A percentile compares a stretch with the other conserved stretches of the same genome.
These are phyloP conservation scores for Nymphaea thermarum DNA, from an alignment of 164 flowering plant species.

Conservation along the genomic window DNA sequence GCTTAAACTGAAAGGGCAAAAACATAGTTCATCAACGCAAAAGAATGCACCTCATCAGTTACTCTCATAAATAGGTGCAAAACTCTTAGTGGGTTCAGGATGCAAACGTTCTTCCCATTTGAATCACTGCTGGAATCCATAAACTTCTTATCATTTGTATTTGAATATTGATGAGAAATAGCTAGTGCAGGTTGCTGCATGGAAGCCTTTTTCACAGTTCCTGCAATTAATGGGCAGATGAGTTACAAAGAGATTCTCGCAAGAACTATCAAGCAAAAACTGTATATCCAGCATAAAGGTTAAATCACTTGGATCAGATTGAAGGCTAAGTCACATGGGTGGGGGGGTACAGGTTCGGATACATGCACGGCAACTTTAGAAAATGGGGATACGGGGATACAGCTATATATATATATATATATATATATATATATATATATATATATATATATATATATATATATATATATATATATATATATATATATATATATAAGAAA, in stretches of 20 bases:
- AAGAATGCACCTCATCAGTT: constrained; percentile 53
- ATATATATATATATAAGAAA: too few relatives aligned
- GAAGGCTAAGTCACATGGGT: too few relatives aligned
- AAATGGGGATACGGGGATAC: too few relatives aligned
- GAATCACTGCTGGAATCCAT: constrained; percentile 4
- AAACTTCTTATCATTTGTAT: constrained; percentile 8
- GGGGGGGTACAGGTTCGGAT: too few relatives aligned
- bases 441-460: too few relatives aligned
- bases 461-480: too few relatives aligned
- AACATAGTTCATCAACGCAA: not conserved
- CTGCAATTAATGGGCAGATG: constrained; percentile 21
- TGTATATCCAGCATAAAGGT: not conserved
- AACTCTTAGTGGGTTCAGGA: constrained; percentile 43
- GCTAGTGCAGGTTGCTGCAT: not conserved
- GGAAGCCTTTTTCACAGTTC: constrained; percentile 42
- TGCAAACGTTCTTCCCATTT: not conserved
- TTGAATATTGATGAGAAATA: not conserved
- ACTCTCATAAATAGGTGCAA: constrained; percentile 60
- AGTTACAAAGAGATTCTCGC: not conserved
- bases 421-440: too few relatives aligned
- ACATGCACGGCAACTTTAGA: too few relatives aligned
- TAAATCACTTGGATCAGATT: not conserved
- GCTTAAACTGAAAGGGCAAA: not conserved
- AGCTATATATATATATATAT: too few relatives aligned
- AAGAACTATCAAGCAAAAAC: not conserved